These are phyloP conservation scores for Cladosporium colombiae DNA, from an alignment of 2,329 filamentous ascomycete species.

Conservation along the genomic window DNA sequence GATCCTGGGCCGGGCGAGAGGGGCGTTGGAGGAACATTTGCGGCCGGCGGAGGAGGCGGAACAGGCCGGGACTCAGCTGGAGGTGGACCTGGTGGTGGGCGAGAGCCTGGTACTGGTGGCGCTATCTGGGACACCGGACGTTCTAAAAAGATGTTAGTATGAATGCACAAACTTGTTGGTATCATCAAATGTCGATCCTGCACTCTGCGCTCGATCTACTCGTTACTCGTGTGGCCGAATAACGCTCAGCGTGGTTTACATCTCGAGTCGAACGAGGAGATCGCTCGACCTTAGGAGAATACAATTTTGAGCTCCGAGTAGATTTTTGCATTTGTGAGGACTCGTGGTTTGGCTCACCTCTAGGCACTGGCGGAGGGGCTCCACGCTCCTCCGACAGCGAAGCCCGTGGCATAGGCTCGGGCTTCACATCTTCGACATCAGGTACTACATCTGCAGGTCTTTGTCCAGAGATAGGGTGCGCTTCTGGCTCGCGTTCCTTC, in stretches of 20 bases:
- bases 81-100: slow-evolving; percentile 40
- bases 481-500: slow-evolving; percentile 11
- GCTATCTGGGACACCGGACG: slow-evolving; percentile 21
- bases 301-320: neutral
- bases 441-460: slow-evolving; percentile 43
- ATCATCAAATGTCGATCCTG: neutral
- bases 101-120: slow-evolving; percentile 42
- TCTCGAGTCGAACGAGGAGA: neutral
- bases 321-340: neutral
- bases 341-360: slow-evolving; percentile 48
- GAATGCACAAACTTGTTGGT: neutral
- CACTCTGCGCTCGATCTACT: neutral
- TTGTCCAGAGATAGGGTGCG: slow-evolving; percentile 1
- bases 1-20: slow-evolving; percentile 75
- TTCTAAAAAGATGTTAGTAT: slow-evolving; percentile 24
- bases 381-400: slow-evolving; percentile 40
- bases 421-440: slow-evolving; percentile 56
- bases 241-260: neutral
- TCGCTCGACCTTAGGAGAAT: neutral
- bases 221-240: neutral
- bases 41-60: slow-evolving; percentile 56
- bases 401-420: slow-evolving; percentile 45
- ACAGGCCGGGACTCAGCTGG: slow-evolving; percentile 52
- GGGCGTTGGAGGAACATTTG: slow-evolving; percentile 37
- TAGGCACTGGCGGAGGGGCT: slow-evolving; percentile 47